Percentiles rank a stretch among this genome's conserved stretches.
phyloP scores from a whole-genome alignment of 345 rosid species.

The Sonneratia alba region DNA sequence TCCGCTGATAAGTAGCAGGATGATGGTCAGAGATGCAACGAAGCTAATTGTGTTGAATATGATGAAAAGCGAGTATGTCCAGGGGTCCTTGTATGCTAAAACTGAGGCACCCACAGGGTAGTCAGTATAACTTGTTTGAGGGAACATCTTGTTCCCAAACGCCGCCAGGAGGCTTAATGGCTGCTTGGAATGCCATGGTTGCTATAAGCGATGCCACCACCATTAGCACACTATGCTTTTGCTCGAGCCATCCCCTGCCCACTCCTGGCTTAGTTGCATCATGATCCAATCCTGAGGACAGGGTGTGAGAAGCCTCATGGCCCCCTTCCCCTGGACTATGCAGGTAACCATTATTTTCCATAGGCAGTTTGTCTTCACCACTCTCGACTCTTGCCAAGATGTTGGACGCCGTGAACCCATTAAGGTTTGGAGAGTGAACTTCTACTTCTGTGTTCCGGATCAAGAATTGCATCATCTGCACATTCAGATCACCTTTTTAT shows the following conservation, averaged over 20 bases:
- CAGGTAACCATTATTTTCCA: neutral
- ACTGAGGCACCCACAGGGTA: constrained; percentile 16
- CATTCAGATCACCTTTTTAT: neutral
- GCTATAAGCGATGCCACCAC: constrained; percentile 3
- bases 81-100: constrained; percentile 7
- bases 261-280: neutral
- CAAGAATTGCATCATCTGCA: constrained; percentile 3
- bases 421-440: neutral
- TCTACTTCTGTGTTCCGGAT: neutral
- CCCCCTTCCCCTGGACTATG: neutral
- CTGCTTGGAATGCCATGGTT: constrained; percentile 5
- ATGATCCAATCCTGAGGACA: neutral
- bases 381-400: neutral
- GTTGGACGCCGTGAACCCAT: neutral
- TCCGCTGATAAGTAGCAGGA: constrained; percentile 23
- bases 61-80: constrained; percentile 7
- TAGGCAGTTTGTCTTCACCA: neutral
- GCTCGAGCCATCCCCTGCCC: neutral
- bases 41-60: constrained; percentile 14
- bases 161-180: constrained; percentile 1
- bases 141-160: neutral
- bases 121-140: too few relatives aligned
- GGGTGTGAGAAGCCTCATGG: neutral
- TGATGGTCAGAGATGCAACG: constrained; percentile 23
- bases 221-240: neutral